Conservation (phyloP, 108 stramenopile genomes). For the Aurantiochytrium sp. region DNA sequence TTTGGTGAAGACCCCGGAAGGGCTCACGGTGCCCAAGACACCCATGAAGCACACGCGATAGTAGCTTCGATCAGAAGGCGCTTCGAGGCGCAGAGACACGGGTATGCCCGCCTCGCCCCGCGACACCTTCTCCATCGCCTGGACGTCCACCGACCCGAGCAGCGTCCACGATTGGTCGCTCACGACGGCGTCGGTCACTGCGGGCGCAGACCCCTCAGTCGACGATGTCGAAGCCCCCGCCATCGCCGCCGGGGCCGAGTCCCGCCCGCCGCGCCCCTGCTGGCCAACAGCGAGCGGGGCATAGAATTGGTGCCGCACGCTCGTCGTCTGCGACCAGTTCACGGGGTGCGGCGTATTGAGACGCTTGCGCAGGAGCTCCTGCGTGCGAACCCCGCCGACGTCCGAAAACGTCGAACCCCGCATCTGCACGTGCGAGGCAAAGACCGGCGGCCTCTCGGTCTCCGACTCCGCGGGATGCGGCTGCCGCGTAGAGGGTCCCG, state of each 20-base stretch:
- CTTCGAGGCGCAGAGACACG: neutral
- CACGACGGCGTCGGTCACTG: neutral
- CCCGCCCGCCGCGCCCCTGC: neutral
- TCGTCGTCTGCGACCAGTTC: neutral
- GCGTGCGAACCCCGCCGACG: neutral
- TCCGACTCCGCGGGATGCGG: too few species aligned
- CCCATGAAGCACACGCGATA: constrained; percentile 14
- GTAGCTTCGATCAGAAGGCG: neutral
- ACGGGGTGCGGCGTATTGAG: neutral
- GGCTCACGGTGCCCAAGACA: neutral
- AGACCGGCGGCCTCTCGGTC: neutral
- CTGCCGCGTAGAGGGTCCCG: too few species aligned
- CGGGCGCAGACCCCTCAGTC: neutral
- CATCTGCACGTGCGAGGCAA: neutral
- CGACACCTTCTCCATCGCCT: neutral
- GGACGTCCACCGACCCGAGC: neutral
- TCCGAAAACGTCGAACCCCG: constrained; percentile 10
- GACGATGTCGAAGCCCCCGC: too few species aligned
- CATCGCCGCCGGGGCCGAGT: too few species aligned
- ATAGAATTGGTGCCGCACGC: neutral
- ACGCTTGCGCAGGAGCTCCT: constrained; percentile 14
- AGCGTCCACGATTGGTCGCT: neutral
- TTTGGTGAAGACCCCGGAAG: neutral
- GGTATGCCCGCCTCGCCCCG: neutral
- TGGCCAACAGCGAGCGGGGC: neutral